Evolutionary conservation across 2,329 filamentous ascomycete species (phyloP).

Genomic region (Colletotrichum musicola): DNA sequence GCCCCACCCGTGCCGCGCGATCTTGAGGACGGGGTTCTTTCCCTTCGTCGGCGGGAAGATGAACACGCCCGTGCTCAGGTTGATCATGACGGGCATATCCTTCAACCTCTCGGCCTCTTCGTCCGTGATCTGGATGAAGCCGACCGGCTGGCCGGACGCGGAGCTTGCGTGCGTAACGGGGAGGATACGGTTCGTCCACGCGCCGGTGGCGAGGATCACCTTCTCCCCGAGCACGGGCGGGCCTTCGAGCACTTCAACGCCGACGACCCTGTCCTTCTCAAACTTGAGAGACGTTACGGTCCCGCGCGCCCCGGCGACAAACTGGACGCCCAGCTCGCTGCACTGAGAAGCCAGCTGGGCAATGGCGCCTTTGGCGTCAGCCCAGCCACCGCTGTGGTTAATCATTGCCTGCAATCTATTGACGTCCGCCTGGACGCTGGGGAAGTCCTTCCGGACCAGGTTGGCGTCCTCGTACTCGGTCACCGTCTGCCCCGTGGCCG

Average conservation of each 20-base stretch:
- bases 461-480: constrained; percentile 48
- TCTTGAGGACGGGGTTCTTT: constrained; percentile 65
- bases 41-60: constrained; percentile 65
- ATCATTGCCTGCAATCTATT: constrained; percentile 27
- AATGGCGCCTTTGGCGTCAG: constrained; percentile 47
- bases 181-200: constrained; percentile 70
- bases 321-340: constrained; percentile 46
- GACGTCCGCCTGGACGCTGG: constrained; percentile 29
- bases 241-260: constrained; percentile 42
- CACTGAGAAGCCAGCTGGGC: constrained; percentile 44
- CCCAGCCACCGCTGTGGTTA: constrained; percentile 50
- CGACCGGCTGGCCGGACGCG: constrained; percentile 75
- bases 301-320: constrained; percentile 47
- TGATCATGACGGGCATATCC: constrained; percentile 70
- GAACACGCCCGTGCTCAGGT: constrained; percentile 66
- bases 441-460: constrained; percentile 13
- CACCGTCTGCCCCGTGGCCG: constrained; percentile 21
- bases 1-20: constrained; percentile 72
- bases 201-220: constrained; percentile 73
- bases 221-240: constrained; percentile 61
- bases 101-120: constrained; percentile 67
- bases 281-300: constrained; percentile 44
- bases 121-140: constrained; percentile 71
- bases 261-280: constrained; percentile 39
- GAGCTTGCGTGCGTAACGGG: constrained; percentile 72